phyloP scores from a whole-genome alignment of 2,329 filamentous ascomycete genomes.

The Hymenoscyphus infarciens region DNA sequence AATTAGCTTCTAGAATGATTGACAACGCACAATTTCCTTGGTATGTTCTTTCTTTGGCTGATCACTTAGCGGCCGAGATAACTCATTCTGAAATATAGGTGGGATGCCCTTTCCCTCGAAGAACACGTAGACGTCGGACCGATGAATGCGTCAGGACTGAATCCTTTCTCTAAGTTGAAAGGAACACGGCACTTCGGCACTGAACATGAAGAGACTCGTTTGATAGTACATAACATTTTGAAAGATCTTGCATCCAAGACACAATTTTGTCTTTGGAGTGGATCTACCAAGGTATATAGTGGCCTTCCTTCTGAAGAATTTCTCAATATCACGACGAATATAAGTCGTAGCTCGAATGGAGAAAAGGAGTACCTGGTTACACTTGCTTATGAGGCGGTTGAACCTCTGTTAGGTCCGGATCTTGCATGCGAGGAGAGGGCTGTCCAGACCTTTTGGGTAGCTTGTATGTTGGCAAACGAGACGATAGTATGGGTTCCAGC shows the following conservation, averaged over 20 bases:
- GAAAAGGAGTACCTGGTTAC: not conserved
- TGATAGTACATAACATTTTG: not conserved
- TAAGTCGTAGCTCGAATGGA: not conserved
- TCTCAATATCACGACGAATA: not conserved
- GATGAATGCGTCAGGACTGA: not conserved
- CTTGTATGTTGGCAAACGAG: not conserved
- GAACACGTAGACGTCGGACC: too few relatives aligned
- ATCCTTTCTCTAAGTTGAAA: not conserved
- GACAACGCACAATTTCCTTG: not conserved
- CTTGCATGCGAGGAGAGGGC: not conserved
- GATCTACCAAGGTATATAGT: not conserved
- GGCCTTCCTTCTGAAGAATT: not conserved
- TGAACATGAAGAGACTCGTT: not conserved
- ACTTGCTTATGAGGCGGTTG: not conserved
- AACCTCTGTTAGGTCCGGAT: not conserved
- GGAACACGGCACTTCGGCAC: not conserved
- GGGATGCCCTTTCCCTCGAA: not conserved
- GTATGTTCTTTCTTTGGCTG: not conserved
- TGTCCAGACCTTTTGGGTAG: not conserved
- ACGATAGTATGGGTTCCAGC: not conserved
- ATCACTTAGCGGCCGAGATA: not conserved
- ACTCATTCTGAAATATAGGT: not conserved
- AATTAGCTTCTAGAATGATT: not conserved
- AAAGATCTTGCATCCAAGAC: not conserved
- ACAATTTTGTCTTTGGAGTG: not conserved